Percentiles rank a stretch among this genome's conserved stretches.
Conservation (phyloP, 768 basidiomycete genomes). For the Lactarius indigo region DNA sequence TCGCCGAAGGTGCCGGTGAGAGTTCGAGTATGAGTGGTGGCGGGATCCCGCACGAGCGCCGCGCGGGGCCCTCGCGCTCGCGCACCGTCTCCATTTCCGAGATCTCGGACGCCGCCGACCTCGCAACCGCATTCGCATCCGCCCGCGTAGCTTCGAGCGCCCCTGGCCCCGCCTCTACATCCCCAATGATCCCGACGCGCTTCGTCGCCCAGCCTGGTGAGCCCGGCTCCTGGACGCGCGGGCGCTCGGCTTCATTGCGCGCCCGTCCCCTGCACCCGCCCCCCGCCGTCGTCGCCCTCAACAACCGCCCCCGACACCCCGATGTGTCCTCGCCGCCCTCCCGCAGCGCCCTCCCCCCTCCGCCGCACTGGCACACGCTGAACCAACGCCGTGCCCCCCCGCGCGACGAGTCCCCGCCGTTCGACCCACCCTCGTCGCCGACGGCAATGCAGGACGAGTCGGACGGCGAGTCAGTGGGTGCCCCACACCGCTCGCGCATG, state of each 20-base stretch:
- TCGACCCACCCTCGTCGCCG: conserved; percentile 13
- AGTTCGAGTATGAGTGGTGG: not conserved
- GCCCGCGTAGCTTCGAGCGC: conserved; percentile 10
- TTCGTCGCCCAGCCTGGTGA: conserved; percentile 4
- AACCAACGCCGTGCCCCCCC: not conserved
- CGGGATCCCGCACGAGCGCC: not conserved
- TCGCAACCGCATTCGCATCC: not conserved
- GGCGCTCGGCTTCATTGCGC: conserved; percentile 14
- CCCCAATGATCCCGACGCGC: not conserved
- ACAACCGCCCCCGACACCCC: conserved; percentile 1
- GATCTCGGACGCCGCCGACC: conserved; percentile 6
- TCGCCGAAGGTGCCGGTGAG: not conserved
- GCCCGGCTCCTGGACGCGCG: conserved; percentile 8
- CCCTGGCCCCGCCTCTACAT: not conserved
- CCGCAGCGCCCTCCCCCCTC: not conserved
- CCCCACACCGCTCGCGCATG: not conserved
- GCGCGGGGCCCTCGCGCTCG: conserved; percentile 11
- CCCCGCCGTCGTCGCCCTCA: not conserved
- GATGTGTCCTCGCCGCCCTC: conserved; percentile 14
- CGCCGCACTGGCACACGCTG: not conserved
- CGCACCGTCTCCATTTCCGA: conserved; percentile 19
- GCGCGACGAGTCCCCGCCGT: conserved; percentile 9
- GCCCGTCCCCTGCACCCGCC: not conserved
- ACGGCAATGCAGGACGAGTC: conserved; percentile 16
- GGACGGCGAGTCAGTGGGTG: conserved; percentile 2